Conservation (phyloP, 148 eudicot genomes). For the Rhododendron ovatum region DNA sequence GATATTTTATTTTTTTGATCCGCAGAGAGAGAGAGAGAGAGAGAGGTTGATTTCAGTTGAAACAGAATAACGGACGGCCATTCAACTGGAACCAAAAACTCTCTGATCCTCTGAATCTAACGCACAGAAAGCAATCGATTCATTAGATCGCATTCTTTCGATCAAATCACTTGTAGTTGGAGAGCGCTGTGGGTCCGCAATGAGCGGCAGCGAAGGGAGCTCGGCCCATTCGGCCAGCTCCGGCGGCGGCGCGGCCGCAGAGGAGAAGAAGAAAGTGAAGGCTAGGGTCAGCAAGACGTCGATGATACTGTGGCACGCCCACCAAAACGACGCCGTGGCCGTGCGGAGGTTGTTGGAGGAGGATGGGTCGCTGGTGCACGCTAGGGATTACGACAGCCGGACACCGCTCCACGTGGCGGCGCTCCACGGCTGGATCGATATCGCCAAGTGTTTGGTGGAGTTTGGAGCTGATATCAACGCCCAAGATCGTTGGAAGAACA, state of each 20-base stretch:
- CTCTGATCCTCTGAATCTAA: not conserved
- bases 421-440: constrained; percentile 87
- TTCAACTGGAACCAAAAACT: not conserved
- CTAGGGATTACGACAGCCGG: constrained; percentile 80
- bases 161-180: not conserved
- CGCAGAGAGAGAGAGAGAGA: not conserved
- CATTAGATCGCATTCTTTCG: not conserved
- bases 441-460: constrained; percentile 69
- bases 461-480: constrained; percentile 85
- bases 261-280: constrained; percentile 60
- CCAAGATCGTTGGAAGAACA: constrained; percentile 94
- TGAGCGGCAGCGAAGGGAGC: constrained; percentile 62
- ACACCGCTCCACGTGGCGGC: constrained; percentile 94
- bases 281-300: constrained; percentile 80
- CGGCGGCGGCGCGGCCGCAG: constrained; percentile 17
- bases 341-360: constrained; percentile 83
- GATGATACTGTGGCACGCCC: constrained; percentile 90
- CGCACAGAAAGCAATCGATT: not conserved
- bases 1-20: too few relatives aligned
- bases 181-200: constrained; percentile 8
- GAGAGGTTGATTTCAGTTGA: not conserved
- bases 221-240: constrained; percentile 27
- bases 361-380: constrained; percentile 64
- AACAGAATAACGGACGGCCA: not conserved
- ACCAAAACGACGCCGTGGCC: constrained; percentile 71